These are phyloP conservation scores for Fusarium falciforme DNA, from an alignment of 2,329 filamentous ascomycete species.

Conservation along the genomic window DNA sequence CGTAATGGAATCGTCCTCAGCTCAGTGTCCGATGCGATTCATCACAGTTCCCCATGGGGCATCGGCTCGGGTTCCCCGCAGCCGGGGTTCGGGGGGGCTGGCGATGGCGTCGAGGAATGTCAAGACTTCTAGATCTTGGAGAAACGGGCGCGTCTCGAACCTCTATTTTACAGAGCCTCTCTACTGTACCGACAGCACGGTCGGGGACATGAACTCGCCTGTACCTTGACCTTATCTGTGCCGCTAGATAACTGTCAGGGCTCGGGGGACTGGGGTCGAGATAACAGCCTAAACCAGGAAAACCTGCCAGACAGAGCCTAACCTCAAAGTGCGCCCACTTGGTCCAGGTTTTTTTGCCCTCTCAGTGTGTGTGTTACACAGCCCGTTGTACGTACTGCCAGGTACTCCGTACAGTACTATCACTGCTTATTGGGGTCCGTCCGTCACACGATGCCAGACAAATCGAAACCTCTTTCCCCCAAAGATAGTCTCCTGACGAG, in stretches of 20 bases:
- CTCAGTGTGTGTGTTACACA: slow-evolving; percentile 4
- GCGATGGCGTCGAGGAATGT: not conserved
- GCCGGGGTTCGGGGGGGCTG: not conserved
- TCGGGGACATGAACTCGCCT: not conserved
- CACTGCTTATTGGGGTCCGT: not conserved
- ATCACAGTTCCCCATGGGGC: slow-evolving; percentile 34
- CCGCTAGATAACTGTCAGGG: not conserved
- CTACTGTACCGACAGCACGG: not conserved
- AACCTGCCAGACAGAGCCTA: slow-evolving; percentile 18
- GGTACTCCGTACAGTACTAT: slow-evolving; percentile 29
- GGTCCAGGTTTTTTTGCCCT: slow-evolving; percentile 14
- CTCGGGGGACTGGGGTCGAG: slow-evolving; percentile 20
- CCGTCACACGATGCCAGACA: slow-evolving; percentile 25
- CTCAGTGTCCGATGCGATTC: not conserved
- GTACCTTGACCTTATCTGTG: not conserved
- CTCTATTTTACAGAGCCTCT: not conserved
- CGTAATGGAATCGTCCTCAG: slow-evolving; percentile 32
- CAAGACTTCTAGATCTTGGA: not conserved
- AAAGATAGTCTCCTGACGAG: slow-evolving; percentile 5
- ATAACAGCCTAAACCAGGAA: slow-evolving; percentile 26
- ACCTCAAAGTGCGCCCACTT: slow-evolving; percentile 29
- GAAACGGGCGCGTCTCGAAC: not conserved
- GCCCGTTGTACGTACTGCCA: not conserved
- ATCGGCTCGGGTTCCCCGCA: slow-evolving; percentile 26
- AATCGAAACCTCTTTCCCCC: not conserved